Percentiles rank a stretch among this genome's conserved stretches.
Evolutionary conservation across 345 rosid species (phyloP).

Genomic region (Hibiscus mutabilis): DNA sequence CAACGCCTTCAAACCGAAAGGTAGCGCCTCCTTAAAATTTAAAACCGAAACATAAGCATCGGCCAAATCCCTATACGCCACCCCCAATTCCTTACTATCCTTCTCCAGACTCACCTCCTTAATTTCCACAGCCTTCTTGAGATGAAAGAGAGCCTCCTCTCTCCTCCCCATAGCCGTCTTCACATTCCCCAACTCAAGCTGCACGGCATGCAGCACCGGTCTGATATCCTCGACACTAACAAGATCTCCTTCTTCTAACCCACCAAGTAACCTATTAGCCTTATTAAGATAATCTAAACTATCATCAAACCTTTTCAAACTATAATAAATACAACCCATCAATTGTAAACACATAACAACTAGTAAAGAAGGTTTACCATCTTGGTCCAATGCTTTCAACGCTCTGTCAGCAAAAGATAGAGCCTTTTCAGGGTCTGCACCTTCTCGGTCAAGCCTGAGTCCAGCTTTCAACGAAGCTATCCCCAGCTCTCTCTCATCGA

Average conservation of each 20-base stretch:
- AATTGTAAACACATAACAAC: slow-evolving; percentile 74
- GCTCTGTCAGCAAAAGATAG: slow-evolving; percentile 64
- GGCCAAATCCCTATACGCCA: slow-evolving; percentile 58
- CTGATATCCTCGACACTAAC: slow-evolving; percentile 42
- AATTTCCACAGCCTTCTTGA: slow-evolving; percentile 68
- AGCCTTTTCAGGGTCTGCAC: slow-evolving; percentile 64
- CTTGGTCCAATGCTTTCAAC: slow-evolving; percentile 47
- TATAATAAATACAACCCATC: slow-evolving; percentile 66
- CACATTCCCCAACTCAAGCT: slow-evolving; percentile 72
- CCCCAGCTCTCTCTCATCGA: slow-evolving; percentile 66
- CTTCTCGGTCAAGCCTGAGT: slow-evolving; percentile 79
- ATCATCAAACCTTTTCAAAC: slow-evolving; percentile 68
- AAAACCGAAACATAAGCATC: slow-evolving; percentile 82
- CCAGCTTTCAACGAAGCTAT: slow-evolving; percentile 73
- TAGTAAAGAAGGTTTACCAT: slow-evolving; percentile 42
- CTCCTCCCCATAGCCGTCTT: slow-evolving; percentile 88
- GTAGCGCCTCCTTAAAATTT: slow-evolving; percentile 78
- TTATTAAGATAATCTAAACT: slow-evolving; percentile 70
- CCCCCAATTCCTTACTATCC: slow-evolving; percentile 74
- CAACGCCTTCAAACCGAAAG: slow-evolving; percentile 59
- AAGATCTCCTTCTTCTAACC: slow-evolving; percentile 48
- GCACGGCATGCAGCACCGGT: slow-evolving; percentile 69
- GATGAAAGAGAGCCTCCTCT: slow-evolving; percentile 81
- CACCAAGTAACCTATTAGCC: slow-evolving; percentile 58
- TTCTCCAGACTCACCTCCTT: slow-evolving; percentile 62